Percentiles rank a stretch among this genome's conserved stretches.
These are phyloP conservation scores for Colletotrichum sp. DNA, from an alignment of 2,329 filamentous ascomycete genomes.

Conservation along the genomic window DNA sequence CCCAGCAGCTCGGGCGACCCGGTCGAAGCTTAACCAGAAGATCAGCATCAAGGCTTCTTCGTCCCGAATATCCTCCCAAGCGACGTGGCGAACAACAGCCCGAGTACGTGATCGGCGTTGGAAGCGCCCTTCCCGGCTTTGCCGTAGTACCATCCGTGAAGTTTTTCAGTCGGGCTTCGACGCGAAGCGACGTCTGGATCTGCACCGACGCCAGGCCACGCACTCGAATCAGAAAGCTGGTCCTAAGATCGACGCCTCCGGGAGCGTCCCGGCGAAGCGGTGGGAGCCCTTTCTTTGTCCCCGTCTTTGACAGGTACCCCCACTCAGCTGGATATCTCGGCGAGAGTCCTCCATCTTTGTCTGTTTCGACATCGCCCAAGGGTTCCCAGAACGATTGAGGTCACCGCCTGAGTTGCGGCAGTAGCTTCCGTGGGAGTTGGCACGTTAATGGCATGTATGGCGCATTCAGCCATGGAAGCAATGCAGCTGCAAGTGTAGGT, in stretches of 20 bases:
- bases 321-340: neutral
- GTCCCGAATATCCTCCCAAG: neutral
- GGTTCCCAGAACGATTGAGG: neutral
- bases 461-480: neutral
- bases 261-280: neutral
- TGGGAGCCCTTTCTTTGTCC: slow-evolving; percentile 3
- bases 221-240: neutral
- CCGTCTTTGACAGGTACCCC: neutral
- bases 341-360: neutral
- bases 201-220: neutral
- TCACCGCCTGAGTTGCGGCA: neutral
- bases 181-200: neutral
- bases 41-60: neutral
- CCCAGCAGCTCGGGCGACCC: neutral
- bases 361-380: neutral
- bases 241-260: neutral
- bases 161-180: neutral
- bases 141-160: neutral
- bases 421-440: neutral
- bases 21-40: neutral
- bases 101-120: neutral
- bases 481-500: neutral
- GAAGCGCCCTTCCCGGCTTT: neutral
- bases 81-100: slow-evolving; percentile 1
- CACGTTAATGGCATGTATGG: neutral